phyloP scores from a whole-genome alignment of 2,329 filamentous ascomycete species.

The Xylariaceae sp. region DNA sequence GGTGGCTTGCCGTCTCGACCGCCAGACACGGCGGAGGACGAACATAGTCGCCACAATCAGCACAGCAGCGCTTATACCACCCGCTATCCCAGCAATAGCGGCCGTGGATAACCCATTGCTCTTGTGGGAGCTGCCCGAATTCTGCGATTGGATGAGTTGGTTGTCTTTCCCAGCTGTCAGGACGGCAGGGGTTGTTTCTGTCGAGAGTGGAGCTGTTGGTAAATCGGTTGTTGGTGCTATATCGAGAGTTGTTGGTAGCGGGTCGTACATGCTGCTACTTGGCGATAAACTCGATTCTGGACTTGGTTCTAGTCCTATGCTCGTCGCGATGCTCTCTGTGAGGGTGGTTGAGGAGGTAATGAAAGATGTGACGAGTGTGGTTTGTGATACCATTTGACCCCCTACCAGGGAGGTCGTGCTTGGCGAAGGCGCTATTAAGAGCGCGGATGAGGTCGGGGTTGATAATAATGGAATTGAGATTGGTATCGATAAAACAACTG shows the following conservation, averaged over 20 bases:
- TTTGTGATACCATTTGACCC: constrained; percentile 12
- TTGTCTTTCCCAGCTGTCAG: constrained; percentile 11
- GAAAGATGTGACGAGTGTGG: constrained; percentile 24
- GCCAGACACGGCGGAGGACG: constrained; percentile 29
- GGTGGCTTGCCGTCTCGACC: constrained; percentile 28
- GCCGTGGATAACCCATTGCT: constrained; percentile 21
- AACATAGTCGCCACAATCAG: constrained; percentile 26
- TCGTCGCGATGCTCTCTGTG: constrained; percentile 23
- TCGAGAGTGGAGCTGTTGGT: background rate
- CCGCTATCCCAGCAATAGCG: constrained; percentile 30
- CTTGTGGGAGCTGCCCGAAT: constrained; percentile 4
- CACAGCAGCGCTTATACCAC: constrained; percentile 26
- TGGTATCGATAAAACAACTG: no score
- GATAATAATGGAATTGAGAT: background rate
- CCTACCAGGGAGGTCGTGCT: constrained; percentile 8
- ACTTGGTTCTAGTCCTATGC: constrained; percentile 14
- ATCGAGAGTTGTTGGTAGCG: background rate
- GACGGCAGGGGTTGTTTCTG: constrained; percentile 6
- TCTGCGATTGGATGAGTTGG: constrained; percentile 21
- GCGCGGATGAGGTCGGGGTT: constrained; percentile 1
- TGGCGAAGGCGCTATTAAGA: constrained; percentile 7
- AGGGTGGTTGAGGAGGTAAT: constrained; percentile 20
- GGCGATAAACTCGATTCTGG: constrained; percentile 8
- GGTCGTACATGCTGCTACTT: constrained; percentile 2
- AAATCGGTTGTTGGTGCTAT: background rate